Conservation (phyloP, 2,329 filamentous ascomycete genomes). For the Sporothrix luriei region DNA sequence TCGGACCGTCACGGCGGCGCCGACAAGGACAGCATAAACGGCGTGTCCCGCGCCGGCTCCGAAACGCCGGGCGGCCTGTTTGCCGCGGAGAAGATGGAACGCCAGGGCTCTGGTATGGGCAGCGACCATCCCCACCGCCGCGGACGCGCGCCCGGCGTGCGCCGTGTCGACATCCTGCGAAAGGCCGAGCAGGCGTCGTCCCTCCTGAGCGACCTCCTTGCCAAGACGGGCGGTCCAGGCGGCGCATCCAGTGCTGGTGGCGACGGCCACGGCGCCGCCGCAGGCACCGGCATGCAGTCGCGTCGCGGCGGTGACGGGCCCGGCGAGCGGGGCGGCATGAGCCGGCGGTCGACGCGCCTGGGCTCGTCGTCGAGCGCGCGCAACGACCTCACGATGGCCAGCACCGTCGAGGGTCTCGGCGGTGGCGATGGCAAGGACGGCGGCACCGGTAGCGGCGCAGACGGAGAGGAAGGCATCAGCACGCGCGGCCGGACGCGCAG, state of each 20-base stretch:
- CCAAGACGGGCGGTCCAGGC: constrained; percentile 44
- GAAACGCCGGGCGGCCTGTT: constrained; percentile 35
- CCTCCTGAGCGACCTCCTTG: constrained; percentile 53
- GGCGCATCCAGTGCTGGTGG: constrained; percentile 9
- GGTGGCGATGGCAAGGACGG: constrained; percentile 42
- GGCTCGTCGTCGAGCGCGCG: constrained; percentile 57
- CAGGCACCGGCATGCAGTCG: constrained; percentile 14
- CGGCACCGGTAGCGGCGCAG: constrained; percentile 40
- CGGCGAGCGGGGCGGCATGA: constrained; percentile 1
- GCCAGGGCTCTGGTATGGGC: constrained; percentile 42
- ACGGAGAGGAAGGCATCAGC: constrained; percentile 46
- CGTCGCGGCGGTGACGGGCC: constrained; percentile 30
- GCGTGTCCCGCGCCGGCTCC: constrained; percentile 35
- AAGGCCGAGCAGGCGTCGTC: constrained; percentile 63
- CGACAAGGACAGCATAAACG: constrained; percentile 25
- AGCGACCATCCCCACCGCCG: constrained; percentile 45
- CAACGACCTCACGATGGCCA: constrained; percentile 45
- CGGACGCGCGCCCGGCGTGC: constrained; percentile 50
- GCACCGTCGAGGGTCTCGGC: constrained; percentile 42
- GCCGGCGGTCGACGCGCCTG: constrained; percentile 46
- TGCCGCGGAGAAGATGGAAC: constrained; percentile 45
- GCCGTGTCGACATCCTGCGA: constrained; percentile 61
- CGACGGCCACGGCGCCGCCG: constrained; percentile 15
- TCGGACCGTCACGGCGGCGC: constrained; percentile 24
- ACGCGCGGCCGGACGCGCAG: constrained; percentile 42